phyloP scores from a whole-genome alignment of 805 yeast species.

The Metschnikowia hibisci region DNA sequence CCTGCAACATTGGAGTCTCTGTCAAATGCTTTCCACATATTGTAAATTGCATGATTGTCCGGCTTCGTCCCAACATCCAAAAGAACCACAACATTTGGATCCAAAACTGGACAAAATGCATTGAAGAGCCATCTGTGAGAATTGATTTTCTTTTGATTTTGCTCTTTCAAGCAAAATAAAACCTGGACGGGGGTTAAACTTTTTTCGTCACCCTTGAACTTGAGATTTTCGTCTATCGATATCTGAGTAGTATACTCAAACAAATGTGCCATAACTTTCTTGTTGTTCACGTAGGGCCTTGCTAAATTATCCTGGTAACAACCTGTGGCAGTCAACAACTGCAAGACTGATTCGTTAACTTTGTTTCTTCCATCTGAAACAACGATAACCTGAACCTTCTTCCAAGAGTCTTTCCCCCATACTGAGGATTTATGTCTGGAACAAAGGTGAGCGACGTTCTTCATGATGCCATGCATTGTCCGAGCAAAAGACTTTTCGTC shows the following conservation, averaged over 20 bases:
- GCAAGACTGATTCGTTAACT: slow-evolving; percentile 78
- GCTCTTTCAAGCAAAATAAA: slow-evolving; percentile 87
- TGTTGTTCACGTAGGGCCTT: slow-evolving; percentile 86
- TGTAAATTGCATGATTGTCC: slow-evolving; percentile 82
- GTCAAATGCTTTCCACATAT: slow-evolving; percentile 97
- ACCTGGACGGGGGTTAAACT: slow-evolving; percentile 94
- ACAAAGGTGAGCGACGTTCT: slow-evolving; percentile 83
- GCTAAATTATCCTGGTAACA: slow-evolving; percentile 97
- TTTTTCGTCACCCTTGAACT: slow-evolving; percentile 85
- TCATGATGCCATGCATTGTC: slow-evolving; percentile 92
- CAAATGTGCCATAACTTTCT: slow-evolving; percentile 87
- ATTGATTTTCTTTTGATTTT: slow-evolving; percentile 88
- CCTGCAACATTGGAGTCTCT: slow-evolving; percentile 96
- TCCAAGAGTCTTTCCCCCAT: slow-evolving; percentile 98
- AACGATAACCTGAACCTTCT: slow-evolving; percentile 86
- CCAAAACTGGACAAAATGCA: slow-evolving; percentile 86
- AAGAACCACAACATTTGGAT: slow-evolving; percentile 85
- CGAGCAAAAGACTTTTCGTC: slow-evolving; percentile 86
- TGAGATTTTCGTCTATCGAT: slow-evolving; percentile 82
- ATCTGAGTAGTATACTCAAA: slow-evolving; percentile 96
- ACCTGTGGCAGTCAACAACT: slow-evolving; percentile 89
- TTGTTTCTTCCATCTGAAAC: slow-evolving; percentile 94
- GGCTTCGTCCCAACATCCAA: slow-evolving; percentile 98
- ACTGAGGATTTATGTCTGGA: slow-evolving; percentile 74
- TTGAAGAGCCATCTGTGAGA: slow-evolving; percentile 98